Evolutionary conservation across 768 basidiomycete genomes (phyloP).

Genomic region (Tylopilus cervinicoccineus): DNA sequence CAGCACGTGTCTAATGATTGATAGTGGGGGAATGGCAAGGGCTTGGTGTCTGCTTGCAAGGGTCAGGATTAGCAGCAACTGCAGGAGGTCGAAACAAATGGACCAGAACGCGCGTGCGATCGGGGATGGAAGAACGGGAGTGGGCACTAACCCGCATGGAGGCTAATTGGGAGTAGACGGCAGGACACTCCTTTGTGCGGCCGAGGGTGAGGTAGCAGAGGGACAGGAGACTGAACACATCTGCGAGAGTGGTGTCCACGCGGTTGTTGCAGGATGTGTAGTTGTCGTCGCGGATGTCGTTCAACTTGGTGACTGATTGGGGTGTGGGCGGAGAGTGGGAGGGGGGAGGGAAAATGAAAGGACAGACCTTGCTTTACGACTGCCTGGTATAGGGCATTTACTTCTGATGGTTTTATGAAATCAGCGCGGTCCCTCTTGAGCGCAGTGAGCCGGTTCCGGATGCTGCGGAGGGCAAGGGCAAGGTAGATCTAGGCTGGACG

Average conservation of each 20-base stretch:
- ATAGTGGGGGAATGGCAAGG: slow-evolving; percentile 19
- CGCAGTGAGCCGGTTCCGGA: slow-evolving; percentile 91
- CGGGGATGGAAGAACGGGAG: slow-evolving; percentile 2
- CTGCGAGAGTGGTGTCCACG: slow-evolving; percentile 90
- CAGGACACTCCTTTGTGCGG: slow-evolving; percentile 90
- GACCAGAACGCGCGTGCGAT: not conserved
- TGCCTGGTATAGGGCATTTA: slow-evolving; percentile 86
- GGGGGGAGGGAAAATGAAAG: slow-evolving; percentile 19
- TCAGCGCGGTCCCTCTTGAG: slow-evolving; percentile 91
- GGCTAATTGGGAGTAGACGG: slow-evolving; percentile 93
- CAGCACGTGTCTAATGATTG: slow-evolving; percentile 24
- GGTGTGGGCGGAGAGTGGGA: not conserved
- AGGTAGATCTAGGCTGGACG: slow-evolving; percentile 1
- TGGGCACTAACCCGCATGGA: slow-evolving; percentile 82
- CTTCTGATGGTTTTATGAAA: slow-evolving; percentile 91
- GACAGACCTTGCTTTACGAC: slow-evolving; percentile 86
- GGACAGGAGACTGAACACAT: slow-evolving; percentile 93
- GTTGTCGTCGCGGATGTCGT: slow-evolving; percentile 83
- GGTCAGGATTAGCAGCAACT: slow-evolving; percentile 21
- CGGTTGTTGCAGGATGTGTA: slow-evolving; percentile 76
- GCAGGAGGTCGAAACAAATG: not conserved
- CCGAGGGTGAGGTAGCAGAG: slow-evolving; percentile 98
- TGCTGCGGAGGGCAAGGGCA: slow-evolving; percentile 46
- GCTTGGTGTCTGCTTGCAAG: slow-evolving; percentile 16
- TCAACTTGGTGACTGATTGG: slow-evolving; percentile 76